These are phyloP conservation scores for Sechiopsis laciniata DNA, from an alignment of 306 rosid genomes.

Conservation along the genomic window DNA sequence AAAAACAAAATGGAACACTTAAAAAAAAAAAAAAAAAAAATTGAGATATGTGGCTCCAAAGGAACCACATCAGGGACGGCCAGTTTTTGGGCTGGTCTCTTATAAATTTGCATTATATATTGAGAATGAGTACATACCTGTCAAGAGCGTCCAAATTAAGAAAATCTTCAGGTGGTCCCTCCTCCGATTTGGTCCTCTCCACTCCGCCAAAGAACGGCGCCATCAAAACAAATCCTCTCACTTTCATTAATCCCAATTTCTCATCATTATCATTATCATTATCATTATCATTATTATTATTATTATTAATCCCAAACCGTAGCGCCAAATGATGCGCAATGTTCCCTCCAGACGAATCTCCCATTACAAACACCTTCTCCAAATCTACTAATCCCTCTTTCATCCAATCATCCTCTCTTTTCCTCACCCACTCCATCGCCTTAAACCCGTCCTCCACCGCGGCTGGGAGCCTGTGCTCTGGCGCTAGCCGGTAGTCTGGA, in stretches of 20 bases:
- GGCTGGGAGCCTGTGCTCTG: constrained; percentile 74
- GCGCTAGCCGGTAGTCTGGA: constrained; percentile 73
- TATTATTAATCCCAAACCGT: constrained; percentile 28
- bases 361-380: constrained; percentile 53
- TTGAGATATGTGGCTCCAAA: too few relatives aligned
- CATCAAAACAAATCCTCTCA: constrained; percentile 56
- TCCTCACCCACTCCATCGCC: constrained; percentile 62
- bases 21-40: too few relatives aligned
- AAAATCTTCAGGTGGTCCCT: constrained; percentile 49
- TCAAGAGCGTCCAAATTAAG: constrained; percentile 63
- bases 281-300: too few relatives aligned
- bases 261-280: background rate
- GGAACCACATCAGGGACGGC: too few relatives aligned
- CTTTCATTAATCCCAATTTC: constrained; percentile 19
- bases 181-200: constrained; percentile 69
- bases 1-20: too few relatives aligned
- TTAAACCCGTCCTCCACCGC: constrained; percentile 65
- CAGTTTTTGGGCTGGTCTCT: too few relatives aligned
- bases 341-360: constrained; percentile 93
- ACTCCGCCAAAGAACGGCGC: constrained; percentile 95
- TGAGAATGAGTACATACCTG: too few relatives aligned
- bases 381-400: constrained; percentile 37
- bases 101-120: too few relatives aligned
- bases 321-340: constrained; percentile 84
- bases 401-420: constrained; percentile 62